phyloP scores from a whole-genome alignment of 208 protist species.

The Trichomonas vaginalis region DNA sequence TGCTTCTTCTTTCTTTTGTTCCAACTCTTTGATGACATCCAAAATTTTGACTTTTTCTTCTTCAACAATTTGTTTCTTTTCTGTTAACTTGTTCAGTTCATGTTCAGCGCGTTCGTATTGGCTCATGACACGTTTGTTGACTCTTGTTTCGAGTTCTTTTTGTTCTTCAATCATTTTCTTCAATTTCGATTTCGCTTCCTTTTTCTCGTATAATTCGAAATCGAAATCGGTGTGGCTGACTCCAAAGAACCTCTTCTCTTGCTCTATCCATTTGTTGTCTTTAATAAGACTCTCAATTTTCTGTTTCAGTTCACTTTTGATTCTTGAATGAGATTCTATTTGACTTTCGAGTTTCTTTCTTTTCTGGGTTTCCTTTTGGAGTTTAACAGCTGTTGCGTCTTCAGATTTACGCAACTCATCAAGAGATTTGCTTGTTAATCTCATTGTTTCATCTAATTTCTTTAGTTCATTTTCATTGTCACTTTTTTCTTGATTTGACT shows the following conservation, averaged over 20 bases:
- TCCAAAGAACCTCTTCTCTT: slow-evolving; percentile 35
- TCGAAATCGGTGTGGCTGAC: slow-evolving; percentile 40
- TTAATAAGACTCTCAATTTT: slow-evolving; percentile 13
- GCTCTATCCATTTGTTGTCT: slow-evolving; percentile 13
- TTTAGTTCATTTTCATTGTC: slow-evolving; percentile 28
- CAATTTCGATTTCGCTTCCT: slow-evolving; percentile 25
- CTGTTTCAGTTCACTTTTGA: neutral
- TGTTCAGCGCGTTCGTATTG: slow-evolving; percentile 74
- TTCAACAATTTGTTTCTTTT: slow-evolving; percentile 68
- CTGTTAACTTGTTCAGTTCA: slow-evolving; percentile 81
- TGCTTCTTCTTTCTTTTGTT: slow-evolving; percentile 86
- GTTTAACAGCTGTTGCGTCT: slow-evolving; percentile 24
- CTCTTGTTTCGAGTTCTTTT: slow-evolving; percentile 24
- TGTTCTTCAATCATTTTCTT: slow-evolving; percentile 33
- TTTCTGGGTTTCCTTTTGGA: slow-evolving; percentile 33
- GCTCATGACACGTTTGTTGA: slow-evolving; percentile 48
- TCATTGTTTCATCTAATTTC: slow-evolving; percentile 21
- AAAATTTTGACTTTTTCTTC: slow-evolving; percentile 73
- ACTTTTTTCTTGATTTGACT: slow-evolving; percentile 20
- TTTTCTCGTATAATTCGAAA: slow-evolving; percentile 34
- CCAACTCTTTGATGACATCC: slow-evolving; percentile 76
- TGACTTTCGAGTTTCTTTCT: slow-evolving; percentile 26
- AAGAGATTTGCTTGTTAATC: slow-evolving; percentile 14
- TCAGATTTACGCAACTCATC: slow-evolving; percentile 28
- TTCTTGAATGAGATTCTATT: neutral